phyloP scores from a whole-genome alignment of 345 rosid genomes.

The Hevea brasiliensis region DNA sequence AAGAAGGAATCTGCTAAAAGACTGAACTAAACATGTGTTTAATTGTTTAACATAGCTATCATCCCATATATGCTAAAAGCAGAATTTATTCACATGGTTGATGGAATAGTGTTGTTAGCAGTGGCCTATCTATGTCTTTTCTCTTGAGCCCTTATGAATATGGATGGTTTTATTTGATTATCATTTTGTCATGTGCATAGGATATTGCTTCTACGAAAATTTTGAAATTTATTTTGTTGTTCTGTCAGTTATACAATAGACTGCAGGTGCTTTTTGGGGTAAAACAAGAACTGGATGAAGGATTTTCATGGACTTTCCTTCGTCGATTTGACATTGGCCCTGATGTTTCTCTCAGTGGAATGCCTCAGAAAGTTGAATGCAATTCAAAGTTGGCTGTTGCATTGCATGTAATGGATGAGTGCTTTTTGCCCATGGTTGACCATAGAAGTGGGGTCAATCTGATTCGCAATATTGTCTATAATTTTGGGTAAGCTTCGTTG shows the following conservation, averaged over 20 bases:
- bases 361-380: constrained; percentile 58
- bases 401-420: constrained; percentile 82
- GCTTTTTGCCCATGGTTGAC: constrained; percentile 83
- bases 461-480: constrained; percentile 82
- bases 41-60: not conserved
- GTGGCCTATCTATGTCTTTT: not conserved
- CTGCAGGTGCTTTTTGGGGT: constrained; percentile 74
- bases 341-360: constrained; percentile 50
- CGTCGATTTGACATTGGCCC: constrained; percentile 56
- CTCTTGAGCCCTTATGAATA: not conserved
- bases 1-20: not conserved
- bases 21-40: not conserved
- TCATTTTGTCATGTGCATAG: not conserved
- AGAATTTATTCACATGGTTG: not conserved
- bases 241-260: constrained; percentile 53
- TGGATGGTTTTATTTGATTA: not conserved
- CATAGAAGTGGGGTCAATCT: constrained; percentile 85
- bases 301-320: constrained; percentile 80
- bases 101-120: not conserved
- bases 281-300: constrained; percentile 71
- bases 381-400: constrained; percentile 93
- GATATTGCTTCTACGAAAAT: not conserved
- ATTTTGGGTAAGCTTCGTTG: constrained; percentile 62
- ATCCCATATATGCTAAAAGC: not conserved
- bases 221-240: not conserved